Evolutionary conservation across 306 rosid genomes (phyloP), one percentile per base, ranked within the genome.

Genomic region (Vigna mungo): DNA sequence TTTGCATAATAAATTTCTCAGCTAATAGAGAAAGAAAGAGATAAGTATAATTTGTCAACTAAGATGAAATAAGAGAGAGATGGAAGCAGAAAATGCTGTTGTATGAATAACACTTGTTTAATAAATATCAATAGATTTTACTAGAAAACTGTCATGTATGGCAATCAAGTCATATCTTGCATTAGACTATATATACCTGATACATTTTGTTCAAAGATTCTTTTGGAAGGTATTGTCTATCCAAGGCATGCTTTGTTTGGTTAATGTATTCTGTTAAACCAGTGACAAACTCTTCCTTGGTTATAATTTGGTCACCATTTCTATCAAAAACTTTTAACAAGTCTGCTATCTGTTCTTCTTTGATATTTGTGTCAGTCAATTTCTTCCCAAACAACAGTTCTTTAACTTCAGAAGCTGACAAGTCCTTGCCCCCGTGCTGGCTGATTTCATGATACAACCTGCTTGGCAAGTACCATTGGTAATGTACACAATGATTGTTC

Each of bases 251-350:
- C 37, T 65, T 75, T 36, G 85, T 74, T 84, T 84, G 77, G 68
- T 83, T 71, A 67, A 86, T 82, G 71, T 85, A 82, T 69, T 83
- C 88, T 53, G 85, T 85, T 74, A 87, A 78, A 59, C 93, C 93
- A 65, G 17, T 47, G 51, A 87, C 87, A 78, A 89, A 89, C 77
- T 89, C 93, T 53, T 87, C 86, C 79, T 81, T 79, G 66, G 74
- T 81, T 67, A 89, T 85, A 71, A 81, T 67, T 47, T 88, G 84
- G 77, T 89, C 89, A 49, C 72, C 74, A 73, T 85, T 68, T 32
- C 81, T 60, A 82, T 89, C 93, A 71, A 89, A 89, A 53, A 34
- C 32, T 77, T 77, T 81, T 59, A 89, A 79, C 71, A 85, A 77
- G 78, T 71, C 83, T 43, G 72, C 80, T 64, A 85, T 75, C 54